phyloP scores from a whole-genome alignment of 352 stramenopile species.

The Phytophthora cajani region DNA sequence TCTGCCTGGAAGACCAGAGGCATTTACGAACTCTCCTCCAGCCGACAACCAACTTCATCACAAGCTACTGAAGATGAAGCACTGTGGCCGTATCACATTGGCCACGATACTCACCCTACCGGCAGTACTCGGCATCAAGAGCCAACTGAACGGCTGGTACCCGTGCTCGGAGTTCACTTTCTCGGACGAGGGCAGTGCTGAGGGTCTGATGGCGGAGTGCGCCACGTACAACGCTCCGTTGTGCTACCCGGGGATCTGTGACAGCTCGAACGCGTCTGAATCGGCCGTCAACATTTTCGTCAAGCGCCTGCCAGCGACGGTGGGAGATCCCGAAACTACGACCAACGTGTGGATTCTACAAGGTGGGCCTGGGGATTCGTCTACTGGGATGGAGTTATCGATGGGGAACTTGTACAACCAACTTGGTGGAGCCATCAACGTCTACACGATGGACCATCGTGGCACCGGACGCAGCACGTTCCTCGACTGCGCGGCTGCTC shows the following conservation, averaged over 20 bases:
- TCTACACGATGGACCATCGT: slow-evolving; percentile 2
- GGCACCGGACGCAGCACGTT: not conserved
- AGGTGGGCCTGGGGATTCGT: not conserved
- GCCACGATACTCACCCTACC: too few relatives aligned
- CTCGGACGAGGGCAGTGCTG: not conserved
- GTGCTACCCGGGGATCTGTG: slow-evolving; percentile 3
- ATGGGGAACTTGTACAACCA: not conserved
- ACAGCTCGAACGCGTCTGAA: not conserved
- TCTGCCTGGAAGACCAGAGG: not conserved
- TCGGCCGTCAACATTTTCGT: not conserved
- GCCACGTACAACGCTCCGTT: not conserved
- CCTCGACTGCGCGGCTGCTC: not conserved
- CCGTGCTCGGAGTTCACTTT: not conserved
- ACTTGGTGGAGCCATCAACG: not conserved
- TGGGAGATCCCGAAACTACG: not conserved
- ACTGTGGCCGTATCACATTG: too few relatives aligned
- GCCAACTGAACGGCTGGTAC: not conserved
- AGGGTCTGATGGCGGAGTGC: not conserved
- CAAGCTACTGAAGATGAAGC: not conserved
- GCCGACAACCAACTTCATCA: not conserved
- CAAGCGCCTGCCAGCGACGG: not conserved
- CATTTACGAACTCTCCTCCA: too few relatives aligned
- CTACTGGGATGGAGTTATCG: not conserved
- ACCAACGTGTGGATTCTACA: not conserved
- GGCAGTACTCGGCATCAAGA: not conserved